Conservation (phyloP, 2,329 filamentous ascomycete genomes). For the Cryphonectria nitschkei region DNA sequence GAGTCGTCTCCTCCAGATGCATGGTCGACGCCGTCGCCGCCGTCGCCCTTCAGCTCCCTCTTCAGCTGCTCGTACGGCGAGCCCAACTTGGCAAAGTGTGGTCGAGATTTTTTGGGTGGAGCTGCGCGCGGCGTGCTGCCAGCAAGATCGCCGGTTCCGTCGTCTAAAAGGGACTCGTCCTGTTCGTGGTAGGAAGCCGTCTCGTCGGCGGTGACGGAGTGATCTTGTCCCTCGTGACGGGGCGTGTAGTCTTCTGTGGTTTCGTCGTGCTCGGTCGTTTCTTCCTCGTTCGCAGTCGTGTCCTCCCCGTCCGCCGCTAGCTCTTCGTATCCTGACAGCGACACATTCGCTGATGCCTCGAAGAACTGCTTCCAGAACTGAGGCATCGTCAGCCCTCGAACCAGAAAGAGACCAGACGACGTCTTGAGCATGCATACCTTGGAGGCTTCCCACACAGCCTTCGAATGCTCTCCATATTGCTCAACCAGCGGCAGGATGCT, state of each 20-base stretch:
- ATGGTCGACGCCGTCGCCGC: slow-evolving; percentile 13
- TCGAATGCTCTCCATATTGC: slow-evolving; percentile 92
- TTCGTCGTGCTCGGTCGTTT: slow-evolving; percentile 61
- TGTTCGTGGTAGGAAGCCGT: slow-evolving; percentile 37
- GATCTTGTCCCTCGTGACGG: slow-evolving; percentile 31
- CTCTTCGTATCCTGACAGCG: slow-evolving; percentile 92
- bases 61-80: slow-evolving; percentile 79
- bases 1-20: slow-evolving; percentile 35
- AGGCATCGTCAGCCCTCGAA: background rate
- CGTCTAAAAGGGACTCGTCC: slow-evolving; percentile 72
- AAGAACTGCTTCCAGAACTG: slow-evolving; percentile 99
- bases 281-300: slow-evolving; percentile 50
- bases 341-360: slow-evolving; percentile 96
- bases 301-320: slow-evolving; percentile 68
- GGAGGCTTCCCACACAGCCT: slow-evolving; percentile 93
- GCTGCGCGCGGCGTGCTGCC: slow-evolving; percentile 70
- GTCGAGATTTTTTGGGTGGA: slow-evolving; percentile 51
- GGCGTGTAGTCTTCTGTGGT: slow-evolving; percentile 44
- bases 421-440: slow-evolving; percentile 61
- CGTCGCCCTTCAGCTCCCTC: slow-evolving; percentile 62
- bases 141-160: slow-evolving; percentile 58
- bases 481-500: slow-evolving; percentile 93
- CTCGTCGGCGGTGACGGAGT: slow-evolving; percentile 42
- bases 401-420: too few species aligned
- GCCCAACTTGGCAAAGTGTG: slow-evolving; percentile 66